Conservation (phyloP, 1,284 basidiomycete species). For the Fistulina hepatica region DNA sequence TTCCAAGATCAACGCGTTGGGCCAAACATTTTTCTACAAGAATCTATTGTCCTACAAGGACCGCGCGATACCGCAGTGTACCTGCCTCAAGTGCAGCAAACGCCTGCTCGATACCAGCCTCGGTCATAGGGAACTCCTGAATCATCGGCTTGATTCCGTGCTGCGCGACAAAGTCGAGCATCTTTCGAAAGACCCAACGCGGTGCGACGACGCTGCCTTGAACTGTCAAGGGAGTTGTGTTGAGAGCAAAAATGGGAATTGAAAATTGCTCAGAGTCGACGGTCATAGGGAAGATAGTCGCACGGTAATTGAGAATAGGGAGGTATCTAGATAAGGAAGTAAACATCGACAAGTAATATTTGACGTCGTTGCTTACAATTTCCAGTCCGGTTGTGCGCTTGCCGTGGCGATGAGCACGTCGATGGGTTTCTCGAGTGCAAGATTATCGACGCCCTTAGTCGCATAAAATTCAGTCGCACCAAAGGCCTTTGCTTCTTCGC, state of each 20-base stretch:
- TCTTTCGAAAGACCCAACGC: conserved; percentile 10
- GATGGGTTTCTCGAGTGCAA: conserved; percentile 15
- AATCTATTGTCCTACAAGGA: conserved; percentile 20
- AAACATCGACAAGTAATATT: neutral
- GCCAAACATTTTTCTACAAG: no score
- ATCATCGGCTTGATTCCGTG: conserved; percentile 15
- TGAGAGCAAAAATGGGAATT: conserved; percentile 10
- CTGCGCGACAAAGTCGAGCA: conserved; percentile 16
- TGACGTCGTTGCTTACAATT: conserved; percentile 5
- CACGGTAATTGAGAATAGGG: conserved; percentile 6
- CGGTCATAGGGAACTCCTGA: conserved; percentile 17
- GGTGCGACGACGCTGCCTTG: conserved; percentile 10
- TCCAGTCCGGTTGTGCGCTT: conserved; percentile 14
- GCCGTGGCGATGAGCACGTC: conserved; percentile 15
- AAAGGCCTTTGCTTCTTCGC: conserved; percentile 40
- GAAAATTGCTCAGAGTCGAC: conserved; percentile 4
- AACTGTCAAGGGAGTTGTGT: conserved; percentile 5
- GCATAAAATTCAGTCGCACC: conserved; percentile 36
- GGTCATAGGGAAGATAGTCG: conserved; percentile 12
- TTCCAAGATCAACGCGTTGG: no score
- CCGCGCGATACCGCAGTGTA: conserved; percentile 18
- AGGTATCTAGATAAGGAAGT: conserved; percentile 9
- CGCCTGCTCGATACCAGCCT: conserved; percentile 15
- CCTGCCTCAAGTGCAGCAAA: conserved; percentile 15
- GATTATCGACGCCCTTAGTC: conserved; percentile 16